Evolutionary conservation across 1,284 basidiomycete genomes (phyloP).

Genomic region (Takashimella tepidaria): DNA sequence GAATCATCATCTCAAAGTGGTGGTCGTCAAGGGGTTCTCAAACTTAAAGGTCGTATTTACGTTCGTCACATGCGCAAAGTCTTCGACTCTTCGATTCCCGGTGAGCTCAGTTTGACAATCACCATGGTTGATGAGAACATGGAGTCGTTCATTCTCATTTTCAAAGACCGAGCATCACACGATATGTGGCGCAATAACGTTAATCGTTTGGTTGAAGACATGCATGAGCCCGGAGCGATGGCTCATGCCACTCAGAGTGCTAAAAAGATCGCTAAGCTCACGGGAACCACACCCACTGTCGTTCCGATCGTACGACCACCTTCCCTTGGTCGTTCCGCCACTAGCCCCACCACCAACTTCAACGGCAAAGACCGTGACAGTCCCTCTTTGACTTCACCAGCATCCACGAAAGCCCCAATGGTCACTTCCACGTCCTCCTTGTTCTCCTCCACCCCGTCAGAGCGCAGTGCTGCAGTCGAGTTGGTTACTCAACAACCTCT

Average conservation of each 20-base stretch:
- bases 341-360: not conserved
- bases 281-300: not conserved
- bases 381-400: not conserved
- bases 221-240: slow-evolving; percentile 9
- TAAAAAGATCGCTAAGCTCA: slow-evolving; percentile 25
- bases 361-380: not conserved
- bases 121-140: slow-evolving; percentile 71
- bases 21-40: slow-evolving; percentile 63
- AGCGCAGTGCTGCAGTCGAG: slow-evolving; percentile 16
- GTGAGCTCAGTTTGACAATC: slow-evolving; percentile 89
- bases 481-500: slow-evolving; percentile 33
- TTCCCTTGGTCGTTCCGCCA: not conserved
- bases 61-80: slow-evolving; percentile 86
- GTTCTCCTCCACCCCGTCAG: not conserved
- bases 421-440: slow-evolving; percentile 10
- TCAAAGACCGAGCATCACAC: slow-evolving; percentile 80
- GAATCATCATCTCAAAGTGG: slow-evolving; percentile 18
- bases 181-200: slow-evolving; percentile 82
- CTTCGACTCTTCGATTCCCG: slow-evolving; percentile 65
- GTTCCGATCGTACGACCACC: not conserved
- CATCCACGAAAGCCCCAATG: slow-evolving; percentile 2
- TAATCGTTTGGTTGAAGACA: slow-evolving; percentile 58
- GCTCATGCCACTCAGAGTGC: slow-evolving; percentile 3
- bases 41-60: slow-evolving; percentile 91
- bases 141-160: slow-evolving; percentile 90